Evolutionary conservation across 2,329 filamentous ascomycete species (phyloP).

Genomic region (Diplocarpon rosae): DNA sequence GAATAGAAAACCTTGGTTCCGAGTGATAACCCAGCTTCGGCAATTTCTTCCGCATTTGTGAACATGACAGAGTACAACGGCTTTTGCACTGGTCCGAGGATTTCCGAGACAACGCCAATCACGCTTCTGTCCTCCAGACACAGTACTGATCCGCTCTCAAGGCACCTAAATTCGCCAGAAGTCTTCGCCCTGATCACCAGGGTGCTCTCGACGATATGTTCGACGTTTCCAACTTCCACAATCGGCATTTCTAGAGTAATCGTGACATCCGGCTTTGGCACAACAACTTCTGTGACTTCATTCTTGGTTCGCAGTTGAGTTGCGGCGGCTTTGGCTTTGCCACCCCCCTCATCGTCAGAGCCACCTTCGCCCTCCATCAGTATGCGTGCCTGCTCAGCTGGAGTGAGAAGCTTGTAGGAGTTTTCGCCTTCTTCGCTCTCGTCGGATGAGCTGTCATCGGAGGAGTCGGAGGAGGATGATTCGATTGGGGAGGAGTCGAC

Average conservation of each 20-base stretch:
- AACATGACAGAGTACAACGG: constrained; percentile 81
- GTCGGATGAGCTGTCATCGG: constrained; percentile 41
- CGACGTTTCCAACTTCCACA: constrained; percentile 61
- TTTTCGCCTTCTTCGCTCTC: constrained; percentile 42
- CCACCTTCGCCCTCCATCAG: constrained; percentile 75
- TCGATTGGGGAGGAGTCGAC: constrained; percentile 66
- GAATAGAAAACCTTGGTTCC: constrained; percentile 72
- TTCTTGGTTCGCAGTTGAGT: constrained; percentile 67
- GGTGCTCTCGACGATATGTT: constrained; percentile 68
- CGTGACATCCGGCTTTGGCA: constrained; percentile 67
- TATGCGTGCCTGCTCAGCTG: constrained; percentile 74
- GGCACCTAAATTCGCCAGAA: constrained; percentile 71
- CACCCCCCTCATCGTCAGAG: constrained; percentile 63
- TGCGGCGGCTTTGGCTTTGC: constrained; percentile 31
- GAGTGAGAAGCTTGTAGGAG: constrained; percentile 61
- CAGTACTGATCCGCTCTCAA: constrained; percentile 75
- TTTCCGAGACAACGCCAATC: constrained; percentile 74
- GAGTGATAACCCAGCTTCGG: constrained; percentile 52
- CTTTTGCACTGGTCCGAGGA: constrained; percentile 73
- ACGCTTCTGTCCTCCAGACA: constrained; percentile 66
- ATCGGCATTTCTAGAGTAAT: constrained; percentile 70
- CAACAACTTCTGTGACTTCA: constrained; percentile 53
- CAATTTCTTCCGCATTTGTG: constrained; percentile 54
- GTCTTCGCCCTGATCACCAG: constrained; percentile 69
- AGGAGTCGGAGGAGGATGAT: constrained; percentile 50